Percentiles rank a stretch among this genome's conserved stretches.
Evolutionary conservation across 73 alveolate species (phyloP).

Genomic region (Paramecium sonneborni): DNA sequence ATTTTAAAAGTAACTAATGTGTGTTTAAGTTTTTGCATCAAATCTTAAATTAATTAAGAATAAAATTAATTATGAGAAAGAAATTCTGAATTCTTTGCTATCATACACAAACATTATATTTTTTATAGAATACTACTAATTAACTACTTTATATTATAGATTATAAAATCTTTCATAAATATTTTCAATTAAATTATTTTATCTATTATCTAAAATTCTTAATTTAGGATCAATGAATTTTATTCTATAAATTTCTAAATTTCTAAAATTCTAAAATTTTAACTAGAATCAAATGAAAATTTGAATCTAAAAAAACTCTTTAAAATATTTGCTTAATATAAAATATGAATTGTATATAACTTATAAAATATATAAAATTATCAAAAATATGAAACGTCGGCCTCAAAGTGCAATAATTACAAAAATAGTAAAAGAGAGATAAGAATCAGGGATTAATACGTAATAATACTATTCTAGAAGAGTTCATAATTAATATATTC

Average conservation of each 20-base stretch:
- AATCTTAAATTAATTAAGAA: not conserved
- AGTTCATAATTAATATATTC: not conserved
- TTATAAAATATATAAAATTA: too few species aligned
- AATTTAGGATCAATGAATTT: not conserved
- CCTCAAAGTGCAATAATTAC: constrained; percentile 19
- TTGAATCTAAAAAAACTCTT: too few species aligned
- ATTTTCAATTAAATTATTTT: not conserved
- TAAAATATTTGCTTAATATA: too few species aligned
- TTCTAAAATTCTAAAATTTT: too few species aligned
- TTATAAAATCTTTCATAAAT: too few species aligned
- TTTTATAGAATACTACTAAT: not conserved
- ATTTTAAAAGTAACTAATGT: not conserved
- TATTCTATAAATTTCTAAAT: too few species aligned
- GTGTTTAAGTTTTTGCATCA: constrained; percentile 26
- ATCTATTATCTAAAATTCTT: not conserved
- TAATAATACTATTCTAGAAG: not conserved
- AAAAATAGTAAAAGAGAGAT: not conserved
- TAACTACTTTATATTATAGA: too few species aligned
- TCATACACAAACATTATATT: not conserved
- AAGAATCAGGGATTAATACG: constrained; percentile 4
- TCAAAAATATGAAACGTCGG: constrained; percentile 27
- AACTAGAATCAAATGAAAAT: too few species aligned
- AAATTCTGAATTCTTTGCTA: not conserved
- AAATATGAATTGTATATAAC: too few species aligned
- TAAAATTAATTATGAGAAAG: not conserved